Conservation (phyloP, 2,329 filamentous ascomycete genomes). For the Diaporthe capsici region DNA sequence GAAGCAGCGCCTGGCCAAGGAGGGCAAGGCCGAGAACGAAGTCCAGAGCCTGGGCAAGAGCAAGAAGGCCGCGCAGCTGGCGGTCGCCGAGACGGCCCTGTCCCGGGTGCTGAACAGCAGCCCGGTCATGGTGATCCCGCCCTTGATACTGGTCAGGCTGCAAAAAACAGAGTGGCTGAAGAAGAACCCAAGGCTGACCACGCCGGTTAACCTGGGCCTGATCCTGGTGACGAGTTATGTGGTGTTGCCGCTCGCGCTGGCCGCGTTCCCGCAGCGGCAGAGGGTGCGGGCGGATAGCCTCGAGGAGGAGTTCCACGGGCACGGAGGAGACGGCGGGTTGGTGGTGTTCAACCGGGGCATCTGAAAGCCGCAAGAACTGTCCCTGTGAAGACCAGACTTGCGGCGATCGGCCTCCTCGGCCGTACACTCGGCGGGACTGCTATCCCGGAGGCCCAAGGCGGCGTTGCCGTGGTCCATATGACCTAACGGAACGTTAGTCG, state of each 20-base stretch:
- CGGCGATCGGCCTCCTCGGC: not conserved
- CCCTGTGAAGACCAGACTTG: not conserved
- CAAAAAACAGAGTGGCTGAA: slow-evolving; percentile 89
- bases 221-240: slow-evolving; percentile 90
- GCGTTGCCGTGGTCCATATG: not conserved
- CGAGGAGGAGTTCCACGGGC: slow-evolving; percentile 88
- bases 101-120: slow-evolving; percentile 94
- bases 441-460: not conserved
- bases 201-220: slow-evolving; percentile 88
- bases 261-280: slow-evolving; percentile 93
- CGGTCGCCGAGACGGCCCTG: slow-evolving; percentile 92
- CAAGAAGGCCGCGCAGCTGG: slow-evolving; percentile 87
- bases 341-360: slow-evolving; percentile 99
- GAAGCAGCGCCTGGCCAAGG: slow-evolving; percentile 67
- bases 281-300: slow-evolving; percentile 80
- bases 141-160: slow-evolving; percentile 85
- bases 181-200: slow-evolving; percentile 80
- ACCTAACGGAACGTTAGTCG: slow-evolving; percentile 13
- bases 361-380: slow-evolving; percentile 56
- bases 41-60: slow-evolving; percentile 85
- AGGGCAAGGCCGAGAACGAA: slow-evolving; percentile 75
- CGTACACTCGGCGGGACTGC: not conserved
- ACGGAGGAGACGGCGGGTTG: slow-evolving; percentile 82
- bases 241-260: slow-evolving; percentile 90
- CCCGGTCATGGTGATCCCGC: slow-evolving; percentile 97